A percentile compares a stretch with the other conserved stretches of the same genome.
Evolutionary conservation across 225 moss, liverwort and hornwort genomes (phyloP).

Genomic region (Pseudisothecium myosuroides): DNA sequence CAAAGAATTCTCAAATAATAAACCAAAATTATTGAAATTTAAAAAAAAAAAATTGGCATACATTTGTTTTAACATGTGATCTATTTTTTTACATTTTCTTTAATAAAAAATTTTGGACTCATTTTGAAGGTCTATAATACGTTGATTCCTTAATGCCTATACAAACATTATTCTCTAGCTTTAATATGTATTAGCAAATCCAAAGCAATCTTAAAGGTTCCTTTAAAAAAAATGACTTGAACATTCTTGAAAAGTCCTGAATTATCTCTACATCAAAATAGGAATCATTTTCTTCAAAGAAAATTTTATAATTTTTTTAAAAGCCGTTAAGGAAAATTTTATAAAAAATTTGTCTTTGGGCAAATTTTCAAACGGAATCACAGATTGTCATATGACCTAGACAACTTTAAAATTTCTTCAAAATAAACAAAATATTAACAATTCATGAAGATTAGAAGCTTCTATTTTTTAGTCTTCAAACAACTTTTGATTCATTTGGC

Average conservation of each 20-base stretch:
- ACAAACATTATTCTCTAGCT: neutral
- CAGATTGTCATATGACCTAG: neutral
- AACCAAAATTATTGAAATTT: neutral
- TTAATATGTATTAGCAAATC: neutral
- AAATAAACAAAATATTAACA: neutral
- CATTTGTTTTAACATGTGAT: neutral
- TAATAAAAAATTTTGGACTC: too few relatives aligned
- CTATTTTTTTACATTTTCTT: neutral
- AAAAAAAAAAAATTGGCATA: neutral
- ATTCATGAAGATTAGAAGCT: neutral
- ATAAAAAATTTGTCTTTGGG: neutral
- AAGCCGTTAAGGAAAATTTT: too few relatives aligned
- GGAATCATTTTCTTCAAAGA: neutral
- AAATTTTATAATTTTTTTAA: neutral
- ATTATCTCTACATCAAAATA: neutral
- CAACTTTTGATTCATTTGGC: too few relatives aligned
- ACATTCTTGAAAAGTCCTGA: neutral
- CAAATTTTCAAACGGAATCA: neutral
- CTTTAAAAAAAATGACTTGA: neutral
- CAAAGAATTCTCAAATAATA: conserved; percentile 25
- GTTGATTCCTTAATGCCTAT: neutral
- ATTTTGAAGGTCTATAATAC: neutral
- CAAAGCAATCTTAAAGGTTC: neutral
- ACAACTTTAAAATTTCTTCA: neutral
- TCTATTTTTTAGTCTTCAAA: too few relatives aligned